Percentiles rank a stretch among this genome's conserved stretches.
These are phyloP conservation scores for Turritis glabra DNA, from an alignment of 345 rosid genomes.

Conservation along the genomic window DNA sequence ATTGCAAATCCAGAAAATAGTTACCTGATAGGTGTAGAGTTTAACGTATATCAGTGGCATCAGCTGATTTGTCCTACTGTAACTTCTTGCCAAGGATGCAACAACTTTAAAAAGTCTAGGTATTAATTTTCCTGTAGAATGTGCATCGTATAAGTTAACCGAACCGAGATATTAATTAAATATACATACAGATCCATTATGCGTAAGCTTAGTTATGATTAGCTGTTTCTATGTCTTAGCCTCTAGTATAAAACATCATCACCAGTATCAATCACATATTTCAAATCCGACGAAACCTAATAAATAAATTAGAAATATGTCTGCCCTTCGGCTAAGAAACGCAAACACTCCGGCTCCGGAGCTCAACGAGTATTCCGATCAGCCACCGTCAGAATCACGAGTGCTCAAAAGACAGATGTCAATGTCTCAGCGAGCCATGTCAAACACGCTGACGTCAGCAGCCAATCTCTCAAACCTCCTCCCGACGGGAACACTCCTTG, in stretches of 20 bases:
- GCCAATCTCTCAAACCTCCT: constrained; percentile 97
- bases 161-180: too few relatives aligned
- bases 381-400: not conserved
- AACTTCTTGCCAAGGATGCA: constrained; percentile 81
- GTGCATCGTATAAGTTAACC: too few relatives aligned
- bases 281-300: too few relatives aligned
- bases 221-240: constrained; percentile 6
- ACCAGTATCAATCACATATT: too few relatives aligned
- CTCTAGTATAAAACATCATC: constrained; percentile 24
- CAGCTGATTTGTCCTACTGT: constrained; percentile 75
- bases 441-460: constrained; percentile 70
- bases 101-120: too few relatives aligned
- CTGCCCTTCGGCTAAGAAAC: constrained; percentile 22
- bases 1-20: constrained; percentile 17
- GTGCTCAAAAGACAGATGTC: constrained; percentile 40
- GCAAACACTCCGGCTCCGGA: not conserved
- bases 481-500: constrained; percentile 86
- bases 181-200: too few relatives aligned
- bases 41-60: constrained; percentile 92
- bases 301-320: too few relatives aligned
- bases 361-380: constrained; percentile 13
- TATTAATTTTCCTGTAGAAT: too few relatives aligned
- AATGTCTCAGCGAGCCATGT: constrained; percentile 60
- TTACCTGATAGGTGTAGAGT: constrained; percentile 89
- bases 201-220: constrained; percentile 22